Percentiles rank a stretch among this genome's conserved stretches.
Evolutionary conservation across 345 rosid species (phyloP).

Genomic region (Orychophragmus violaceus): DNA sequence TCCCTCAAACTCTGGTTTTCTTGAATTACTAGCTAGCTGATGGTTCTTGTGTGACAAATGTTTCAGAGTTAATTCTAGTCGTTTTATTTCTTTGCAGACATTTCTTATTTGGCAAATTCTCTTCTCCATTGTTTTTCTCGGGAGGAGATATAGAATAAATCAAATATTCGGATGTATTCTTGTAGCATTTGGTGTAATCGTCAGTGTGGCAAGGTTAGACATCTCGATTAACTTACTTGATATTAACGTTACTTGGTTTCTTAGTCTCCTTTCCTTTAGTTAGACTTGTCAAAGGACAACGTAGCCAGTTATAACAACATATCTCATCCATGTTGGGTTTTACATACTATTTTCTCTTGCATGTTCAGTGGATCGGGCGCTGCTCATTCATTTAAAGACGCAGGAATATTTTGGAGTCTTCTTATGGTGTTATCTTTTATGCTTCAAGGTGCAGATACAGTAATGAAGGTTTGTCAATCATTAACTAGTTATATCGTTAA

Average conservation of each 20-base stretch:
- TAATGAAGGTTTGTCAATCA: constrained; percentile 58
- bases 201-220: constrained; percentile 81
- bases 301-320: background rate
- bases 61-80: background rate
- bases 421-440: constrained; percentile 81
- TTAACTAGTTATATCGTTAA: constrained; percentile 8
- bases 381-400: constrained; percentile 67
- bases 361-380: constrained; percentile 69
- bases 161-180: constrained; percentile 79
- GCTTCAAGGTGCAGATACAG: constrained; percentile 88
- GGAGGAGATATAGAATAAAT: constrained; percentile 77
- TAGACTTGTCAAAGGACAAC: background rate
- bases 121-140: constrained; percentile 74
- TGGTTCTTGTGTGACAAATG: background rate
- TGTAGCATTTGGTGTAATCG: constrained; percentile 72
- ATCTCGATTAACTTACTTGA: background rate
- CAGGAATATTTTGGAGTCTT: constrained; percentile 83
- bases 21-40: background rate
- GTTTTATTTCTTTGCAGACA: constrained; percentile 50
- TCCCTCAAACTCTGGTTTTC: background rate
- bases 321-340: constrained; percentile 16
- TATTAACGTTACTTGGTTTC: background rate
- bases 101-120: constrained; percentile 96
- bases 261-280: background rate
- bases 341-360: constrained; percentile 19